A percentile compares a stretch with the other conserved stretches of the same genome.
Conservation (phyloP, 139 green algal genomes). For the Coccomyxa sp. region DNA sequence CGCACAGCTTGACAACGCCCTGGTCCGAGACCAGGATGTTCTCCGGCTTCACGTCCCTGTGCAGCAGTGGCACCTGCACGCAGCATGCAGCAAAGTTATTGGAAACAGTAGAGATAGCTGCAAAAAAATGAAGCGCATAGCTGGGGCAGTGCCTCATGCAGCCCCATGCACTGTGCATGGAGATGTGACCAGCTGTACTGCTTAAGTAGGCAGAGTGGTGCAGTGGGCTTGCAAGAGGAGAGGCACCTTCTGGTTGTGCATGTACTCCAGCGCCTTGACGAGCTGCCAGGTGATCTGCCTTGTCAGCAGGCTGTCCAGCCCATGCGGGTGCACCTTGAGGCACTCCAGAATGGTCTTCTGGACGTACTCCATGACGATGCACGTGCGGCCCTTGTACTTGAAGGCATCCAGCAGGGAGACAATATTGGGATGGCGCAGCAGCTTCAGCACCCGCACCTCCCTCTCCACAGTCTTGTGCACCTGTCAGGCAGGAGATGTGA, state of each 20-base stretch:
- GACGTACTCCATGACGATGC: constrained; percentile 92
- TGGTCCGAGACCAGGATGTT: constrained; percentile 81
- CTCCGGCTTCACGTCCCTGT: constrained; percentile 89
- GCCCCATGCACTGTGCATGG: too few species aligned
- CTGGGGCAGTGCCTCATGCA: too few species aligned
- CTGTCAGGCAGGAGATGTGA: too few species aligned
- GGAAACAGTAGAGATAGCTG: too few species aligned
- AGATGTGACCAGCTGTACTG: too few species aligned
- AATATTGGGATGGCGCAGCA: constrained; percentile 67
- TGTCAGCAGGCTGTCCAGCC: constrained; percentile 19
- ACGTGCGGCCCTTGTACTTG: constrained; percentile 72
- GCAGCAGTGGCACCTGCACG: constrained; percentile 26
- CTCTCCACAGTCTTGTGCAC: constrained; percentile 78
- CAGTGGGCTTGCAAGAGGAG: too few species aligned
- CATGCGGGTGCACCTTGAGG: neutral
- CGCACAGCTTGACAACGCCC: constrained; percentile 83
- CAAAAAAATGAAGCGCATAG: too few species aligned
- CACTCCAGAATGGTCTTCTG: constrained; percentile 68
- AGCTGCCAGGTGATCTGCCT: constrained; percentile 73
- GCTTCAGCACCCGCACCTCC: constrained; percentile 81
- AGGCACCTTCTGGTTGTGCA: constrained; percentile 18
- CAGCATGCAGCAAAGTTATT: neutral
- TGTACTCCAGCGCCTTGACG: constrained; percentile 52
- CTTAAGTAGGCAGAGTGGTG: too few species aligned
- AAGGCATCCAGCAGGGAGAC: constrained; percentile 90